phyloP scores from a whole-genome alignment of 1,284 basidiomycete species.

The Ustilago loliicola region DNA sequence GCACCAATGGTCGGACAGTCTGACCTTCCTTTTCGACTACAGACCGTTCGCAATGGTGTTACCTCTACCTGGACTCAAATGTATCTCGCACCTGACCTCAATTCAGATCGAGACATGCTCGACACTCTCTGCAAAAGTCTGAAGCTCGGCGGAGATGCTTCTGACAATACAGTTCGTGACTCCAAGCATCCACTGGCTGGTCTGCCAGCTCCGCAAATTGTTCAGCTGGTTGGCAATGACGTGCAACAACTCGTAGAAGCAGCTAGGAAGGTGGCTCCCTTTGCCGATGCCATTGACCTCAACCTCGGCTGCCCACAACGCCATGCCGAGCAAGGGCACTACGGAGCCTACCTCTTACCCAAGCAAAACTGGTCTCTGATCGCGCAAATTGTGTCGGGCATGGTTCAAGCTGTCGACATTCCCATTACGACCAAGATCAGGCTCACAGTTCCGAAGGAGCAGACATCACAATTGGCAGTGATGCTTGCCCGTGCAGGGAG shows the following conservation, averaged over 20 bases:
- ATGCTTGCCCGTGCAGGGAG: slow-evolving; percentile 77
- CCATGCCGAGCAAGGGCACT: slow-evolving; percentile 77
- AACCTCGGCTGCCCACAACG: slow-evolving; percentile 81
- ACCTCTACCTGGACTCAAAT: slow-evolving; percentile 65
- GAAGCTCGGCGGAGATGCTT: slow-evolving; percentile 36
- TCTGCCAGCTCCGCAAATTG: slow-evolving; percentile 74
- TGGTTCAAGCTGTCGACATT: slow-evolving; percentile 70
- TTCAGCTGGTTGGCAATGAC: slow-evolving; percentile 81
- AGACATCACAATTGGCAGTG: slow-evolving; percentile 76
- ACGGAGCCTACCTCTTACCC: slow-evolving; percentile 79
- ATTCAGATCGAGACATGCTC: slow-evolving; percentile 29
- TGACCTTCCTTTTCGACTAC: slow-evolving; percentile 61
- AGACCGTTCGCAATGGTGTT: slow-evolving; percentile 57
- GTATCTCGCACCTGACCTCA: slow-evolving; percentile 48
- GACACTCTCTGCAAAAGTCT: slow-evolving; percentile 45
- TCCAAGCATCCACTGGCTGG: slow-evolving; percentile 6
- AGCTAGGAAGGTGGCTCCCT: slow-evolving; percentile 75
- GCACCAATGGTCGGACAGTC: slow-evolving; percentile 67
- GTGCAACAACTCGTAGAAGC: slow-evolving; percentile 76
- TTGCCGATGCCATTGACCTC: slow-evolving; percentile 75
- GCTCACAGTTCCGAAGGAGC: slow-evolving; percentile 72
- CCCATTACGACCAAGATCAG: slow-evolving; percentile 78
- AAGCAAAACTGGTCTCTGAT: slow-evolving; percentile 79
- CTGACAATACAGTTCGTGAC: slow-evolving; percentile 20
- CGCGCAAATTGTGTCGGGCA: slow-evolving; percentile 75